Base-by-base conservation (phyloP, 805 yeast genomes). In the Candida sanyiensis region DNA sequence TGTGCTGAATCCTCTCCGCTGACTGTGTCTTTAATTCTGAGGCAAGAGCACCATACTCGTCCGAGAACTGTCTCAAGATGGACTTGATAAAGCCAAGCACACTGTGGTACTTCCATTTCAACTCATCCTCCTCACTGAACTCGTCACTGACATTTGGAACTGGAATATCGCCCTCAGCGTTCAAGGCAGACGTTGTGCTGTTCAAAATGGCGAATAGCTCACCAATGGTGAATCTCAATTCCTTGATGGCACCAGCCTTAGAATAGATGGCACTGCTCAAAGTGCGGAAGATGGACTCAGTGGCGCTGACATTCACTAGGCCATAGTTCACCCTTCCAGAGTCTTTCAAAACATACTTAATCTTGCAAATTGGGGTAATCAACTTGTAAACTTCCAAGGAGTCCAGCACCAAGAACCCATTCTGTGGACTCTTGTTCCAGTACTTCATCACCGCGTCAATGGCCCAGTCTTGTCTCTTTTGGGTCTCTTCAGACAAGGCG, bases 341-440 rank as follows among this genome's bases (percentile, higher is more conserved):
- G 37, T 63, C 66, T 13, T 57, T 49, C 42, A 75, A 65, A 6
- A 77, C 54, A 43, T 65, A 67, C 28, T 65, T 56, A 25, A 77
- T 55, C 28, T 75, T 54, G n/a, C 70, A 58, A 16, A 48, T 47
- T 3, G 70, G 55, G 5, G 62, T 47, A 4, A 80, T 49, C 17
- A 80, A 56, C 3, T 65, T 70, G 37, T 64, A 64, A 19, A 66
- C 62, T 38, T 67, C 64, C 43, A 82, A 62, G 37, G 72, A 68
- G 45, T 75, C 78, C 28, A 76, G 56, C 9, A 82, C 72, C 42
- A 80, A 62, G 40, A 67, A 74, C 1, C 84, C 93, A 38, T 76
- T 74, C 51, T 79, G 73, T 1, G 83, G 80, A 42, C 79, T 77
- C 33, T 66, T 63, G 41, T 70, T 69, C 93, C 94, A 83, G 51